Evolutionary conservation across 1,284 basidiomycete genomes (phyloP), one percentile per base, ranked within the genome.

Genomic region (Athelia psychrophila): DNA sequence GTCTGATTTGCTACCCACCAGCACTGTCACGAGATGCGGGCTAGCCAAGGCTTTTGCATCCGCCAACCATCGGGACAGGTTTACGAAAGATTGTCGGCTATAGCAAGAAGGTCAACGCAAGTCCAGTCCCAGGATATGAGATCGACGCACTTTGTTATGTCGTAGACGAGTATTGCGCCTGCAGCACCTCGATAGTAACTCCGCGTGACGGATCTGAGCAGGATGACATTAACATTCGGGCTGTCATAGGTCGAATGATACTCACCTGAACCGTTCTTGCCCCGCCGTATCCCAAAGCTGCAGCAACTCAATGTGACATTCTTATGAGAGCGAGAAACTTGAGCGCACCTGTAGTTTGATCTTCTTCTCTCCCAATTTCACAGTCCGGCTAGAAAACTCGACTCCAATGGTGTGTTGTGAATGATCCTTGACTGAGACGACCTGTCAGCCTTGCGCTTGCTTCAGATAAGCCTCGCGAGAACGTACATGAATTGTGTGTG

Each of bases 261-360:
- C 77, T 52, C 55, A 90, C 83, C 93, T 81, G 68, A 97, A 97
- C 56, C 95, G 80, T 70, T 97, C 95, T 72, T 97, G 95, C 18
- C 94, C 94, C 35, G 94, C 94, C n/a, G 94, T 97, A 70, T 97
- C 95, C 95, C 95, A 98, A 49, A 97, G 73, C 91, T 97, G 63
- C 45, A 16, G 48, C 46, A 58, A 51, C 53, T 52, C 55, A 54
- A 56, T 33, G 20, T 55, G 53, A 58, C 48, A 53, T 54, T 27
- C 47, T 58, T 46, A 55, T 58, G 52, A 22, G 20, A 36, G 46
- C 30, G 27, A 51, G 50, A 50, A 46, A 51, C 54, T 48, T 30
- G 12, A 10, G 62, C 80, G 57, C 56, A 93, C 93, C 81, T 96
- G 94, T 32, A 98, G 78, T 70, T 98, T 98, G 58, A 97, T 93